phyloP scores from a whole-genome alignment of 139 green algal species.

The Haematococcus sp. region DNA sequence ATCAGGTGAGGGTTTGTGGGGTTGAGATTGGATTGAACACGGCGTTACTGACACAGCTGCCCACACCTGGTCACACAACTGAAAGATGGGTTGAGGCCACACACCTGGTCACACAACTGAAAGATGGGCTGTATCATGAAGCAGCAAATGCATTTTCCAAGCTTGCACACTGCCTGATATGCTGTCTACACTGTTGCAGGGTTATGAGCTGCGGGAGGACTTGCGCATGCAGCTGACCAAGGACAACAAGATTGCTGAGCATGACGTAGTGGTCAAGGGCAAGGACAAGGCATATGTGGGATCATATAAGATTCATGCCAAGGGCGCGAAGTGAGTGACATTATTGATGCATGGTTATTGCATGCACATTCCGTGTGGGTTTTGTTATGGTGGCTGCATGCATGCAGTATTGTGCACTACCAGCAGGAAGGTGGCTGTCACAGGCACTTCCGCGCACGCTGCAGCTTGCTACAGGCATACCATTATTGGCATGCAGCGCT shows the following conservation, averaged over 20 bases:
- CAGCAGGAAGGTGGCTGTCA: neutral
- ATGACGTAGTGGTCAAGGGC: neutral
- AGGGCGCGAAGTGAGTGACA: conserved; percentile 4
- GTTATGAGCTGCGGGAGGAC: conserved; percentile 3
- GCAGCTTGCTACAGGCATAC: neutral
- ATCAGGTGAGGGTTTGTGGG: too few species aligned
- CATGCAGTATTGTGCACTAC: neutral
- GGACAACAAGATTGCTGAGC: conserved; percentile 9
- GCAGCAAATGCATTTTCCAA: neutral
- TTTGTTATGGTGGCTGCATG: neutral
- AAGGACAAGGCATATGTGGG: conserved; percentile 4
- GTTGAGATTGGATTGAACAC: too few species aligned
- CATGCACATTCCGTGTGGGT: too few species aligned
- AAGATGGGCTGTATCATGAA: too few species aligned
- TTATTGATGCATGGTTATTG: too few species aligned
- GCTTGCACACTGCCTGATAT: neutral
- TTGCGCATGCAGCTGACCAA: conserved; percentile 5
- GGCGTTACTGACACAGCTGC: too few species aligned
- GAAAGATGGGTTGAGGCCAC: too few species aligned
- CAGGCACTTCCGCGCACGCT: neutral
- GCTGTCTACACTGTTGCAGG: neutral
- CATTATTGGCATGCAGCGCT: neutral
- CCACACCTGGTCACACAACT: too few species aligned
- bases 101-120: too few species aligned
- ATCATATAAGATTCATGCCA: neutral